phyloP scores from a whole-genome alignment of 1,139 yeast genomes.

The Magnusiomyces suaveolens region DNA sequence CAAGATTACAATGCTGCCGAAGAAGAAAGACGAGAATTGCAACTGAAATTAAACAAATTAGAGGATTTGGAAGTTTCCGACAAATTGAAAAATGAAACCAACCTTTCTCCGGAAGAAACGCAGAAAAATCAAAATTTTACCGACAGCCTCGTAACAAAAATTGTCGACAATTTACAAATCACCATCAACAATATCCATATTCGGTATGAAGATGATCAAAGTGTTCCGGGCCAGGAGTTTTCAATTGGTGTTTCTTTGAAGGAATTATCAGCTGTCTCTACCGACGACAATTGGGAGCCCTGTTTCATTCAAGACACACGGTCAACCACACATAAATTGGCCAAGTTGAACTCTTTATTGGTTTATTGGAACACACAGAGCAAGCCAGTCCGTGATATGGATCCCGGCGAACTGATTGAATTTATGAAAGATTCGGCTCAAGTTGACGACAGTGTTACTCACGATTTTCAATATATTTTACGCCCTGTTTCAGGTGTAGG shows the following conservation, averaged over 20 bases:
- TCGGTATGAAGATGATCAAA: slow-evolving; percentile 69
- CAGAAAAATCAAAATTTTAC: slow-evolving; percentile 68
- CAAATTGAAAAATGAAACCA: slow-evolving; percentile 17
- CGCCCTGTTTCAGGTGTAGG: slow-evolving; percentile 90
- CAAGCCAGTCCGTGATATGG: slow-evolving; percentile 28
- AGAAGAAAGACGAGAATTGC: slow-evolving; percentile 53
- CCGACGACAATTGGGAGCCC: slow-evolving; percentile 79
- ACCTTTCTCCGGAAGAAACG: slow-evolving; percentile 36
- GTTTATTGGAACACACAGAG: slow-evolving; percentile 80
- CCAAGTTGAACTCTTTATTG: slow-evolving; percentile 66
- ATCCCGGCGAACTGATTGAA: slow-evolving; percentile 21
- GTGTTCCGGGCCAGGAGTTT: slow-evolving; percentile 48
- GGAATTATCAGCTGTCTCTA: slow-evolving; percentile 85
- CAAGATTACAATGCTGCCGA: slow-evolving; percentile 52
- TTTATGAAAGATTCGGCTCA: slow-evolving; percentile 29
- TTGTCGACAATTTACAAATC: slow-evolving; percentile 88
- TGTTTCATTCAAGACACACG: slow-evolving; percentile 70
- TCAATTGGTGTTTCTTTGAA: slow-evolving; percentile 73
- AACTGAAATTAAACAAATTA: slow-evolving; percentile 56
- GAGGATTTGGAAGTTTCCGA: slow-evolving; percentile 52
- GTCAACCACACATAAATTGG: slow-evolving; percentile 60
- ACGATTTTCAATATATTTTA: slow-evolving; percentile 53
- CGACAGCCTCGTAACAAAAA: slow-evolving; percentile 77
- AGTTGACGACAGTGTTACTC: slow-evolving; percentile 19
- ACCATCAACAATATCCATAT: slow-evolving; percentile 86